Evolutionary conservation across 164 flowering plant species (phyloP).

Genomic region (Vitis amurensis): DNA sequence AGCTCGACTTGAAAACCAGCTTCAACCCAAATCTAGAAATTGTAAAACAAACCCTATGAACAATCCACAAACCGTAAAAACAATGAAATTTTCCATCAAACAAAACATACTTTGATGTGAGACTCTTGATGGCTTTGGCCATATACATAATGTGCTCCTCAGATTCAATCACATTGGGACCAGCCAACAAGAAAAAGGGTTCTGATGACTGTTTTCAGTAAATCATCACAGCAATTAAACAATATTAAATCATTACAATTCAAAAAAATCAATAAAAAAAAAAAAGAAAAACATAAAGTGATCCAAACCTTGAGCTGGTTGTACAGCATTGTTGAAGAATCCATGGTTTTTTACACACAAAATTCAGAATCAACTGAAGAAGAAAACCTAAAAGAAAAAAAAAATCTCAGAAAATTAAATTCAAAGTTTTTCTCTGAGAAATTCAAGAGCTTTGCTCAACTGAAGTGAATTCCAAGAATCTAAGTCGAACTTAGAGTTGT

Average conservation of each 20-base stretch:
- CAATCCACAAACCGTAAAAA: not conserved
- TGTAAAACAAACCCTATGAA: not conserved
- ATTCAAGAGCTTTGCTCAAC: no score
- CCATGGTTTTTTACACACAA: slow-evolving; percentile 18
- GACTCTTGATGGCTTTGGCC: slow-evolving; percentile 72
- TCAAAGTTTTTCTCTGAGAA: no score
- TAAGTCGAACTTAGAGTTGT: no score
- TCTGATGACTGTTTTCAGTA: slow-evolving; percentile 54
- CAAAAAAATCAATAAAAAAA: not conserved
- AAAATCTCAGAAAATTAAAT: no score
- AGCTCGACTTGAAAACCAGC: slow-evolving; percentile 92
- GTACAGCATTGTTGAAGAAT: slow-evolving; percentile 44
- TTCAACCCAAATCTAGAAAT: slow-evolving; percentile 69
- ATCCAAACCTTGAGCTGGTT: slow-evolving; percentile 67
- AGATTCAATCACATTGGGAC: slow-evolving; percentile 98
- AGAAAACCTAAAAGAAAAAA: no score
- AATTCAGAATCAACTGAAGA: no score
- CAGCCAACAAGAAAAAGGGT: slow-evolving; percentile 91
- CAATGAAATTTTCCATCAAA: not conserved
- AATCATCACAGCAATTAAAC: no score
- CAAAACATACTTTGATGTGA: slow-evolving; percentile 64
- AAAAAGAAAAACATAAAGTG: not conserved
- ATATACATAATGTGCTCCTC: slow-evolving; percentile 83
- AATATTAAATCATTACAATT: not conserved
- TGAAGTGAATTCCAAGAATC: no score